Conservation (phyloP, 805 yeast species). For the Wickerhamiella kurtzmanii region DNA sequence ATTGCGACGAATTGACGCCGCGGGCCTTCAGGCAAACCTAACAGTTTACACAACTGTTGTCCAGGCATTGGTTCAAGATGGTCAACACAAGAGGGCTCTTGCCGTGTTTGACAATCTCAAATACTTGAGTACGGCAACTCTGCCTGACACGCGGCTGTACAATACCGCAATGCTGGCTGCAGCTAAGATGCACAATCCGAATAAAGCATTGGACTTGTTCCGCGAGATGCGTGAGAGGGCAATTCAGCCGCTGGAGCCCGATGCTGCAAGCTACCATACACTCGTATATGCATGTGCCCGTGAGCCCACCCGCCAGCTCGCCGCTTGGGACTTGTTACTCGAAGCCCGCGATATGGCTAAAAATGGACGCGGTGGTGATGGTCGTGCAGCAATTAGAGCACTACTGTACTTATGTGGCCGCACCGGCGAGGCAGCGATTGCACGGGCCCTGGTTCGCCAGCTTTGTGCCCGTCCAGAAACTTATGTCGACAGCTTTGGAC, state of each 20-base stretch:
- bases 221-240: constrained; percentile 44
- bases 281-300: constrained; percentile 58
- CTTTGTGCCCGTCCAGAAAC: constrained; percentile 19
- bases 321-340: constrained; percentile 70
- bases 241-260: constrained; percentile 28
- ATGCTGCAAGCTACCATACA: constrained; percentile 36
- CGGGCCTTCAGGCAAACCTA: constrained; percentile 17
- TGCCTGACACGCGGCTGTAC: constrained; percentile 58
- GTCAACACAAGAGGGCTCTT: constrained; percentile 45
- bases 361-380: constrained; percentile 16
- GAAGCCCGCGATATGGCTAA: constrained; percentile 36
- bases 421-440: constrained; percentile 63
- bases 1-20: constrained; percentile 17
- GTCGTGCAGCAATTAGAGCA: constrained; percentile 40
- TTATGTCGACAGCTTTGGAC: constrained; percentile 22
- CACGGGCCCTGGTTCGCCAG: constrained; percentile 40
- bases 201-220: constrained; percentile 62
- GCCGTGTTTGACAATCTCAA: constrained; percentile 76
- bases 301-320: constrained; percentile 32
- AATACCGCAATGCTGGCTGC: constrained; percentile 58
- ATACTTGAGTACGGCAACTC: constrained; percentile 49
- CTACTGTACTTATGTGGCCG: constrained; percentile 66
- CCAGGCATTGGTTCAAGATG: constrained; percentile 43
- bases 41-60: constrained; percentile 43
- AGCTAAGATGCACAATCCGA: constrained; percentile 47